A percentile compares a stretch with the other conserved stretches of the same genome.
Evolutionary conservation across 2,329 filamentous ascomycete genomes (phyloP).

Genomic region (Rachicladosporium sp.): DNA sequence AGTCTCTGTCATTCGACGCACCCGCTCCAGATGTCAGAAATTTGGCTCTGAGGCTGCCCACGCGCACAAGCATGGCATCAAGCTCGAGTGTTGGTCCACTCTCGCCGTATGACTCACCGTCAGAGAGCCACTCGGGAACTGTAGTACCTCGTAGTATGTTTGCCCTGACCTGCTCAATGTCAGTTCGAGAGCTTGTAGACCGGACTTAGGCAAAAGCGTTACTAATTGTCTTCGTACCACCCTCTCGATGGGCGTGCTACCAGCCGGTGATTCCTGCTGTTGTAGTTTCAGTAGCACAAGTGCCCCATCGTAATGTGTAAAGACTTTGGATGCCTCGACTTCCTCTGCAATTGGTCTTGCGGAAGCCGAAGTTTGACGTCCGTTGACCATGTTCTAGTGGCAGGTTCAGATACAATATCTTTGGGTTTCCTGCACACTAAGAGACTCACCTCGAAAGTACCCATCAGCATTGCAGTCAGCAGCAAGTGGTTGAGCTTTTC

Average conservation of each 20-base stretch:
- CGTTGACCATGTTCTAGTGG: too few relatives aligned
- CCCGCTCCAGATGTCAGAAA: slow-evolving; percentile 1
- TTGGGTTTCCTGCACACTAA: too few relatives aligned
- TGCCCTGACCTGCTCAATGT: slow-evolving; percentile 8
- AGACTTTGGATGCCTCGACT: slow-evolving; percentile 5
- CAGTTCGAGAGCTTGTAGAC: slow-evolving; percentile 10
- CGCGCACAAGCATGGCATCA: slow-evolving; percentile 8
- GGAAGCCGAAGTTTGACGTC: too few relatives aligned
- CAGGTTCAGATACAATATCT: too few relatives aligned
- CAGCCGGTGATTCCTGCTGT: slow-evolving; percentile 5
- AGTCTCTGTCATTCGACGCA: slow-evolving; percentile 1
- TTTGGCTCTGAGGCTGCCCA: slow-evolving; percentile 4
- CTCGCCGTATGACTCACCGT: slow-evolving; percentile 8
- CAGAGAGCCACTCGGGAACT: slow-evolving; percentile 7
- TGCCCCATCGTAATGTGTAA: slow-evolving; percentile 14
- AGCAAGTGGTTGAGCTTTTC: slow-evolving; percentile 14
- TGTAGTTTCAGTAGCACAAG: slow-evolving; percentile 11
- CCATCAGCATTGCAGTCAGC: slow-evolving; percentile 14
- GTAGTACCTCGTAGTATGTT: slow-evolving; percentile 6
- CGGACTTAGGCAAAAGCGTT: not conserved
- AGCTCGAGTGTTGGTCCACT: slow-evolving; percentile 5
- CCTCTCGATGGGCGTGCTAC: slow-evolving; percentile 4
- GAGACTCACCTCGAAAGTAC: slow-evolving; percentile 10
- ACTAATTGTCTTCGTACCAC: slow-evolving; percentile 3
- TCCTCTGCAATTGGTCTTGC: too few relatives aligned